phyloP scores from a whole-genome alignment of 2,329 filamentous ascomycete species.

The Xylaria sp. region DNA sequence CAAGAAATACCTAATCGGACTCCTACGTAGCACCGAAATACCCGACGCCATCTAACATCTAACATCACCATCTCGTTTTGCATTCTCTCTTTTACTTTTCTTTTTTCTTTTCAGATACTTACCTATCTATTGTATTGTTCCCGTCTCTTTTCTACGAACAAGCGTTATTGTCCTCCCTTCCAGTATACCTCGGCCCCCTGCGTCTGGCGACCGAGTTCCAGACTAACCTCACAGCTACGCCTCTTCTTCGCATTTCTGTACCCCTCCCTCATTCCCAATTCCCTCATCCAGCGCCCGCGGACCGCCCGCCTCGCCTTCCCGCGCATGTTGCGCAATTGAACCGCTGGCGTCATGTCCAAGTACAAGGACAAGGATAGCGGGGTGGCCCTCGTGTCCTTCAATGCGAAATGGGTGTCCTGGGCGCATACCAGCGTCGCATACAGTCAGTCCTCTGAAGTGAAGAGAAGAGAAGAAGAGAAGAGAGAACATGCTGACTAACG shows the following conservation, averaged over 20 bases:
- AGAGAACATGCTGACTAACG: constrained; percentile 12
- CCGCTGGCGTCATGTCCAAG: constrained; percentile 41
- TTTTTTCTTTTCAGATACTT: neutral
- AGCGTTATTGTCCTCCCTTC: neutral
- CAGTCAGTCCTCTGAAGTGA: too few species aligned
- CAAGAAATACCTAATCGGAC: neutral
- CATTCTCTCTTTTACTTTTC: neutral
- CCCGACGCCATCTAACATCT: constrained; percentile 23
- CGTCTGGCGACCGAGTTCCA: neutral
- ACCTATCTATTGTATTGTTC: neutral
- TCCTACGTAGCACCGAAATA: constrained; percentile 17
- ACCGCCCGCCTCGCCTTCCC: neutral
- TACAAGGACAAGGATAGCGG: constrained; percentile 75
- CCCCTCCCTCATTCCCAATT: neutral
- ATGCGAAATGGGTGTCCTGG: constrained; percentile 91
- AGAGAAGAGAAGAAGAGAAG: too few species aligned
- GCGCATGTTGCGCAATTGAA: constrained; percentile 28
- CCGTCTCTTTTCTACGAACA: neutral
- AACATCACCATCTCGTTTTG: neutral
- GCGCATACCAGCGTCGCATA: constrained; percentile 87
- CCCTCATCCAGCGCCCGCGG: neutral
- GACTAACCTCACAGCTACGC: neutral
- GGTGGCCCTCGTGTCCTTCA: constrained; percentile 70
- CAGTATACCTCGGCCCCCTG: neutral
- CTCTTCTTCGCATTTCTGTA: neutral